These are phyloP conservation scores for Cymodocea nodosa DNA, from an alignment of 116 monocot genomes.

Conservation along the genomic window DNA sequence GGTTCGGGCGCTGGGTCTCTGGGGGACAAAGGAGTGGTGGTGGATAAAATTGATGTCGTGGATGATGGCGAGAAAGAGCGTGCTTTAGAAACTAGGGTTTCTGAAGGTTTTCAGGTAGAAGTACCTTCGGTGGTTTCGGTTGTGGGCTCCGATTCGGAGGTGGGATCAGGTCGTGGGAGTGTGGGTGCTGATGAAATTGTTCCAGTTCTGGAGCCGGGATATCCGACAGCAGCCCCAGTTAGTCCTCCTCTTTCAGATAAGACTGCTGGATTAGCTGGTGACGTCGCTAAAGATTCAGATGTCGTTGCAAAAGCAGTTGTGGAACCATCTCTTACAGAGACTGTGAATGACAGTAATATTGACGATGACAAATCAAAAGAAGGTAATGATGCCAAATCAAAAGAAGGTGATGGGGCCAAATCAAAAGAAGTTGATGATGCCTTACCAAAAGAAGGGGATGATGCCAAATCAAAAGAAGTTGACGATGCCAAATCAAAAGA, in stretches of 20 bases:
- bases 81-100: constrained; percentile 2
- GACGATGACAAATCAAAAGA: too few relatives aligned
- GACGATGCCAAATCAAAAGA: too few relatives aligned
- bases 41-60: neutral
- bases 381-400: too few relatives aligned
- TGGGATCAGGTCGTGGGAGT: neutral
- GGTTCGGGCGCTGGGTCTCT: neutral
- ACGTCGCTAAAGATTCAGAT: neutral
- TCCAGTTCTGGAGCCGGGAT: neutral
- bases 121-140: neutral
- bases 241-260: neutral
- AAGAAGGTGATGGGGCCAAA: too few relatives aligned
- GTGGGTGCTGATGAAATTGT: constrained; percentile 3
- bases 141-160: neutral
- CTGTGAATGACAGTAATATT: neutral
- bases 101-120: neutral
- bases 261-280: neutral
- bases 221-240: too few relatives aligned
- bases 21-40: neutral
- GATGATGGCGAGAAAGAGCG: neutral
- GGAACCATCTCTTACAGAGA: neutral
- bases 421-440: too few relatives aligned
- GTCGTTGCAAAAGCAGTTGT: neutral
- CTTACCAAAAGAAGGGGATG: too few relatives aligned
- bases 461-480: too few relatives aligned